Conservation (phyloP, 2,329 filamentous ascomycete genomes). For the Dichotomopilus funicola region DNA sequence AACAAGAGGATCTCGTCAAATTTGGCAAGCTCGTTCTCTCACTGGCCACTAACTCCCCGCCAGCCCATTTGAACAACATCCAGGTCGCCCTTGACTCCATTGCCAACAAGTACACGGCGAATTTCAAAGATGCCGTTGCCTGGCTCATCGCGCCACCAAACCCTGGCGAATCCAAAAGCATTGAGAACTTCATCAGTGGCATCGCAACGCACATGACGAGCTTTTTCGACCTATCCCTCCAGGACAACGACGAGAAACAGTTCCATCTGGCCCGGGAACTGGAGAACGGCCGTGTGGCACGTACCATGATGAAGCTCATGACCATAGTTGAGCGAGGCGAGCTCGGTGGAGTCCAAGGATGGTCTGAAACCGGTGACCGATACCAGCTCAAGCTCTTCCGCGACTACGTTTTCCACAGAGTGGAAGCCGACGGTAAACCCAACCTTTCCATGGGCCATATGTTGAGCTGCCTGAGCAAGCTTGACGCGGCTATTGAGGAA, state of each 20-base stretch:
- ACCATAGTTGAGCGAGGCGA: conserved; percentile 87
- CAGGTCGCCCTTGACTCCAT: conserved; percentile 70
- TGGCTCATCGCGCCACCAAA: conserved; percentile 69
- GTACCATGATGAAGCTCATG: conserved; percentile 74
- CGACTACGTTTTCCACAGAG: conserved; percentile 96
- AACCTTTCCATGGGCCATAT: conserved; percentile 85
- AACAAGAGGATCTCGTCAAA: conserved; percentile 79
- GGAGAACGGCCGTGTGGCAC: conserved; percentile 80
- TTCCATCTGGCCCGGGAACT: conserved; percentile 71
- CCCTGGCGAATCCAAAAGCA: conserved; percentile 57
- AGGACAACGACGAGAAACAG: conserved; percentile 67
- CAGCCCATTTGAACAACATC: conserved; percentile 50
- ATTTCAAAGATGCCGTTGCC: conserved; percentile 69
- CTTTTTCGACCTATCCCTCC: conserved; percentile 71
- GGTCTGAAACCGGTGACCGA: conserved; percentile 88
- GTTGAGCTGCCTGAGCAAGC: conserved; percentile 77
- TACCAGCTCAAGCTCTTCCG: conserved; percentile 93
- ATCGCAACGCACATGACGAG: conserved; percentile 73
- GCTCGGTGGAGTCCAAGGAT: conserved; percentile 66
- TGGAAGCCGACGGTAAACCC: conserved; percentile 76
- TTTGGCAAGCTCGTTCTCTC: conserved; percentile 81
- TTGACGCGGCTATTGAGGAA: conserved; percentile 86
- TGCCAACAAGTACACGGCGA: conserved; percentile 63
- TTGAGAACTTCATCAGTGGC: conserved; percentile 71
- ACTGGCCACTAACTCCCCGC: conserved; percentile 63